Base-by-base conservation (phyloP, 163 green algal genomes). In the Scenedesmus sp. region DNA sequence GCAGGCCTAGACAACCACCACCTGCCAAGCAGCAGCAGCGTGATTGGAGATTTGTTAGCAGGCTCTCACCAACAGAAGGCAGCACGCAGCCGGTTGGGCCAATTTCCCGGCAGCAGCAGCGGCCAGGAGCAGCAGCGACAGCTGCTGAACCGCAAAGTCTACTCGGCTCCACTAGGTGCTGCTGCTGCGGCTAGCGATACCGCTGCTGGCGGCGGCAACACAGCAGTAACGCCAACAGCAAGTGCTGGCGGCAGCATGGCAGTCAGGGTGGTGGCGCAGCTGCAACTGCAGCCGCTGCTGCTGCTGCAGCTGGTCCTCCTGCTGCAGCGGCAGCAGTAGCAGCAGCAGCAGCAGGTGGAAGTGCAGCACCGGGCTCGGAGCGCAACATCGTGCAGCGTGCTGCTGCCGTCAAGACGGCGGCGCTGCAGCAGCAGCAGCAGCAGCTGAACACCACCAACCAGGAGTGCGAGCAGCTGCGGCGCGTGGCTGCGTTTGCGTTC, bases 381-480 rank as follows among this genome's bases (percentile, higher is more conserved):
- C 70, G 18, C 24, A 85, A 35, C 83, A 80, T 40, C 12, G 24
- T 59, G 79, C 79, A 68, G 43, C 79, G 43, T 61, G 61, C 42
- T 81, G 37, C 40, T 81, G 37, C 40, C 82, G 33, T 65, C 24
- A n/a, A 89, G 33, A n/a, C 49, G 16, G 78, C 33, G 51, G 30
- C n/a, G 10, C n/a, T 56, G 13, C 20, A 82, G 68, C 85, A 82
- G 78, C 37, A 83, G 51, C 18, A 20, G 49, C 13, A 13, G 65
- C 65, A 83, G 43, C 26, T 65, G n/a, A 59, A 20, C 4, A 35
- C 5, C 0, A 51, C 33, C 18, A 43, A 15, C 49, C 24, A 56
- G 22, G 84, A 89, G 73, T 82, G 61, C 43, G 61, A 89, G 20
- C 53, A 81, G 53, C 61, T 89, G 84, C 84, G 84, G 3, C 72